A percentile compares a stretch with the other conserved stretches of the same genome.
Conservation (phyloP, 1,139 yeast species). For the Kodamaea sp. region DNA sequence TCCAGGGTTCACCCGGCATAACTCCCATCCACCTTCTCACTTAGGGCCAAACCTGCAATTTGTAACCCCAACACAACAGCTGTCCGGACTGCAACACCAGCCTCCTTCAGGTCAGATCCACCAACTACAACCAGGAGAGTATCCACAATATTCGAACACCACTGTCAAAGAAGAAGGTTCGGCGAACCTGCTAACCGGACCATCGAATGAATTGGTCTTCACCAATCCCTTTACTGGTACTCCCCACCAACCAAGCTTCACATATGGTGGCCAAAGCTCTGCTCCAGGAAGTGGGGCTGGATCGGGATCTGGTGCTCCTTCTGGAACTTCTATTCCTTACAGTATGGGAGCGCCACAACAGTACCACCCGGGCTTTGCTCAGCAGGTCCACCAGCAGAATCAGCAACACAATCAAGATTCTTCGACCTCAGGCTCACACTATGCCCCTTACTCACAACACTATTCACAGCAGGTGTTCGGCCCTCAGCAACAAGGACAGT, state of each 20-base stretch:
- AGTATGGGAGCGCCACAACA: conserved; percentile 15
- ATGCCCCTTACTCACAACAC: conserved; percentile 11
- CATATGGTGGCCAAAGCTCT: conserved; percentile 7
- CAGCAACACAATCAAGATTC: conserved; percentile 7
- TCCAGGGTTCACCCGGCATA: conserved; percentile 11
- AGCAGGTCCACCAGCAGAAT: conserved; percentile 8
- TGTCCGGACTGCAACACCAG: conserved; percentile 4
- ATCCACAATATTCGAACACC: conserved; percentile 4
- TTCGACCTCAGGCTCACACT: conserved; percentile 4
- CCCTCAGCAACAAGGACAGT: conserved; percentile 9
- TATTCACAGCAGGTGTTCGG: conserved; percentile 11
- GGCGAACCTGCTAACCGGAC: conserved; percentile 1
- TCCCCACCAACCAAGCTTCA: conserved; percentile 11
- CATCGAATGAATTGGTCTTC: conserved; percentile 11
- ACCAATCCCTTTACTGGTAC: conserved; percentile 16
- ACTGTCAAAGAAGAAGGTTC: conserved; percentile 12
- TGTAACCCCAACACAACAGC: conserved; percentile 12
- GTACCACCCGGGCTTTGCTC: conserved; percentile 11
- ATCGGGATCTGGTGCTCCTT: conserved; percentile 6
- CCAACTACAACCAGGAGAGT: conserved; percentile 6
- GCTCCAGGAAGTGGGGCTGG: conserved; percentile 2
- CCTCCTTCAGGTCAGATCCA: background rate
- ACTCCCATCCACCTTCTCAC: conserved; percentile 18
- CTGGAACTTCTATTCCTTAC: conserved; percentile 9
- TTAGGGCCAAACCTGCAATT: conserved; percentile 11